Percentiles rank a stretch among this genome's conserved stretches.
phyloP scores from a whole-genome alignment of 2,329 filamentous ascomycete species.

The Aspergillus fumigatiaffinis region DNA sequence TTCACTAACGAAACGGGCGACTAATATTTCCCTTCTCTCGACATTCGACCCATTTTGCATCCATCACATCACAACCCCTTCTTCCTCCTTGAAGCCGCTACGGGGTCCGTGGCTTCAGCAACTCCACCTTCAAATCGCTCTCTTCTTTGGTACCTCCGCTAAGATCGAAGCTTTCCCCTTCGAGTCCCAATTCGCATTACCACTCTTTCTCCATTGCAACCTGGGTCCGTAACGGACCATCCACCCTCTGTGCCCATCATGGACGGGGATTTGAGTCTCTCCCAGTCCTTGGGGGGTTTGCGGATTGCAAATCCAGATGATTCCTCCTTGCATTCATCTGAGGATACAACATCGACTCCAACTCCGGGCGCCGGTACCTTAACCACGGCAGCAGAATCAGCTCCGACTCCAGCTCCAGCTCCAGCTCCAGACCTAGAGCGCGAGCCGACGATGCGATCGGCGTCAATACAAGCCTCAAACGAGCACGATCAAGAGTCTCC shows the following conservation, averaged over 20 bases:
- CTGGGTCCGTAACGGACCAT: background rate
- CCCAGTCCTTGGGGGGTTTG: constrained; percentile 85
- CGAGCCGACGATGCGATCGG: constrained; percentile 17
- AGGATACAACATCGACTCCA: constrained; percentile 30
- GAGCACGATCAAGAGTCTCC: constrained; percentile 18
- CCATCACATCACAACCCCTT: background rate
- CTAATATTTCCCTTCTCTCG: background rate
- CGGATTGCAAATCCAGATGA: constrained; percentile 96
- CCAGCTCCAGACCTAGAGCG: constrained; percentile 15
- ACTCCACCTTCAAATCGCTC: constrained; percentile 4
- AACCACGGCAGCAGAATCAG: constrained; percentile 9
- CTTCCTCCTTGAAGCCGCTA: constrained; percentile 2
- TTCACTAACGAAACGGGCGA: background rate
- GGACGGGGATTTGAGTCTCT: constrained; percentile 90
- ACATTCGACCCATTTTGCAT: constrained; percentile 2
- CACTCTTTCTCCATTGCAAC: background rate
- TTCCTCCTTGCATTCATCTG: constrained; percentile 44
- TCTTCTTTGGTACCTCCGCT: constrained; percentile 3
- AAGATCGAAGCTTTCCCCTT: background rate
- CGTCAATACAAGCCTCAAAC: constrained; percentile 9
- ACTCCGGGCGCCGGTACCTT: constrained; percentile 21
- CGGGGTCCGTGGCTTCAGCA: constrained; percentile 4
- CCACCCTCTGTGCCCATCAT: constrained; percentile 50
- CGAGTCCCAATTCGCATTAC: background rate
- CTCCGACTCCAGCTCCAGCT: constrained; percentile 15